Conservation (phyloP, 225 moss, liverwort and hornwort genomes). For the Pseudisothecium myosuroides region DNA sequence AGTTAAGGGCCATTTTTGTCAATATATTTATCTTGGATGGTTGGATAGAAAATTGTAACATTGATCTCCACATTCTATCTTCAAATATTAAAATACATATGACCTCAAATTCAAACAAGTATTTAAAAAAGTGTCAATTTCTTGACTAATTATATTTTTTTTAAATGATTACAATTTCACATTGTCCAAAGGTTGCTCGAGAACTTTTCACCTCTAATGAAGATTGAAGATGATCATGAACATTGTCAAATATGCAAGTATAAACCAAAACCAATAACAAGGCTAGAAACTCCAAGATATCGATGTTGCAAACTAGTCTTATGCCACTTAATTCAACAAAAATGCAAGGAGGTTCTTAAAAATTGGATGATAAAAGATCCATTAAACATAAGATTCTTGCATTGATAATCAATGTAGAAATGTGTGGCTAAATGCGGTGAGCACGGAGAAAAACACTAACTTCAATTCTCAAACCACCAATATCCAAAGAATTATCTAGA, state of each 20-base stretch:
- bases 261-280: neutral
- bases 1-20: neutral
- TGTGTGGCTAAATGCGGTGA: neutral
- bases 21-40: neutral
- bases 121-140: neutral
- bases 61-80: too few relatives aligned
- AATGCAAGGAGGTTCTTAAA: neutral
- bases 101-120: neutral
- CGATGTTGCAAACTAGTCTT: too few relatives aligned
- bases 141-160: neutral
- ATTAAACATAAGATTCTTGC: neutral
- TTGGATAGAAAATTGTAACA: too few relatives aligned
- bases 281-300: neutral
- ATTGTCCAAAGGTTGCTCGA: neutral
- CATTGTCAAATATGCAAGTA: neutral
- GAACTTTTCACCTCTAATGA: neutral
- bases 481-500: neutral
- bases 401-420: neutral
- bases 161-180: neutral
- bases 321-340: neutral
- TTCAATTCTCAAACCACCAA: neutral
- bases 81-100: neutral
- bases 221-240: too few relatives aligned
- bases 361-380: neutral
- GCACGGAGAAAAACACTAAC: neutral